Percentiles rank a stretch among this genome's conserved stretches.
These are phyloP conservation scores for Globomyces sp. DNA, from an alignment of 371 early-diverging fungal genomes.

Conservation along the genomic window DNA sequence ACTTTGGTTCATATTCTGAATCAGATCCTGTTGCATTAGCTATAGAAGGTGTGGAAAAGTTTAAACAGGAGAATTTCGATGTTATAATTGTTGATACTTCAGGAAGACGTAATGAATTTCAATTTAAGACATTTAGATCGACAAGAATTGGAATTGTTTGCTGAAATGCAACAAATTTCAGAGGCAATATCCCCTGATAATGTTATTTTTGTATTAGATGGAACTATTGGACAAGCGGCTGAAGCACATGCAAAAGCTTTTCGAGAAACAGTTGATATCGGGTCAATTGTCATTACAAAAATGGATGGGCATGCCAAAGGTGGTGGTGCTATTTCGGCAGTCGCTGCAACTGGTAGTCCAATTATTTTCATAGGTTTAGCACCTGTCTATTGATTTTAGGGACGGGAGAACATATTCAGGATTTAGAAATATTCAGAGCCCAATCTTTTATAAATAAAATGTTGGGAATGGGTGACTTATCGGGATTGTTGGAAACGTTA, in stretches of 20 bases:
- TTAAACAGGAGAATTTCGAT: constrained; percentile 96
- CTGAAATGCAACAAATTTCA: constrained; percentile 98
- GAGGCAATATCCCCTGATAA: constrained; percentile 87
- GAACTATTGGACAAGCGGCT: constrained; percentile 99
- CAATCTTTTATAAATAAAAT: constrained; percentile 93
- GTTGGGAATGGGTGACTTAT: constrained; percentile 97
- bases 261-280: constrained; percentile 94
- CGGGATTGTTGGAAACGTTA: constrained; percentile 92
- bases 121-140: constrained; percentile 52
- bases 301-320: constrained; percentile 99
- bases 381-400: too few species aligned
- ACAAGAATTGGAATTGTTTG: constrained; percentile 97
- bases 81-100: constrained; percentile 99
- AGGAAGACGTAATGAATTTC: constrained; percentile 67
- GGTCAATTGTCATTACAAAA: constrained; percentile 98
- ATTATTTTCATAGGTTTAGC: constrained; percentile 92
- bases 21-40: constrained; percentile 97
- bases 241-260: constrained; percentile 97
- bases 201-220: constrained; percentile 99
- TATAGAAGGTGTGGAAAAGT: constrained; percentile 92
- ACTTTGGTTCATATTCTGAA: constrained; percentile 94
- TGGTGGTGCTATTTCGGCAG: constrained; percentile 99
- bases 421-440: constrained; percentile 95
- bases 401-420: constrained; percentile 98
- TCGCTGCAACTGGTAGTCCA: constrained; percentile 97